Percentiles rank a stretch among this genome's conserved stretches.
Conservation (phyloP, 768 basidiomycete genomes). For the Russula brevipes region DNA sequence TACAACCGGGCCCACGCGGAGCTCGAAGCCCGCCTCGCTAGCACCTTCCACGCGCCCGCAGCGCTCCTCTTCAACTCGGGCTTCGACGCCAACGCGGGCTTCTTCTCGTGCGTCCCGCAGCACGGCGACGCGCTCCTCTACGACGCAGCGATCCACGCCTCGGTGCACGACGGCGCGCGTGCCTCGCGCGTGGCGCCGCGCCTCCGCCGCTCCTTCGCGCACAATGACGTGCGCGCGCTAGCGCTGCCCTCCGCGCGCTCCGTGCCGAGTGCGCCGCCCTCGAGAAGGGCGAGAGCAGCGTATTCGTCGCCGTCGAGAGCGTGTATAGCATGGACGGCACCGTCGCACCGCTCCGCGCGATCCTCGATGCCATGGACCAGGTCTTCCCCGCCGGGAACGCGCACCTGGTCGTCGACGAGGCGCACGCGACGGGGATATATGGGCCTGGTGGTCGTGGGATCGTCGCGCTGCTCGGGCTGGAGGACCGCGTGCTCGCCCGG, state of each 20-base stretch:
- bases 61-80: constrained; percentile 90
- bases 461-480: constrained; percentile 63
- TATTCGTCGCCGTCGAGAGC: constrained; percentile 84
- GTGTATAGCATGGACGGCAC: constrained; percentile 97
- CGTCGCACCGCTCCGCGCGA: constrained; percentile 40
- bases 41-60: constrained; percentile 50
- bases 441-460: constrained; percentile 69
- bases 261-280: constrained; percentile 47
- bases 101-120: constrained; percentile 79
- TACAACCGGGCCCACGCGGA: constrained; percentile 63
- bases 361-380: constrained; percentile 49
- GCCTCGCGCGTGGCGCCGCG: constrained; percentile 25
- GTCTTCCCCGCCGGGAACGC: constrained; percentile 57
- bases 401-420: constrained; percentile 73
- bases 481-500: constrained; percentile 65
- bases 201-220: constrained; percentile 45
- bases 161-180: constrained; percentile 89
- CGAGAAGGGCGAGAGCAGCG: constrained; percentile 38
- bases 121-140: constrained; percentile 69
- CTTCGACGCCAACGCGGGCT: constrained; percentile 86
- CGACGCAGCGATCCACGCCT: constrained; percentile 88
- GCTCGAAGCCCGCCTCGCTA: constrained; percentile 64
- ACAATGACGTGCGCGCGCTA: constrained; percentile 43
- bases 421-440: constrained; percentile 89
- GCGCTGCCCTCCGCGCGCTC: constrained; percentile 40